Conservation (phyloP, 2,329 filamentous ascomycete genomes). For the Cercospora janseana region DNA sequence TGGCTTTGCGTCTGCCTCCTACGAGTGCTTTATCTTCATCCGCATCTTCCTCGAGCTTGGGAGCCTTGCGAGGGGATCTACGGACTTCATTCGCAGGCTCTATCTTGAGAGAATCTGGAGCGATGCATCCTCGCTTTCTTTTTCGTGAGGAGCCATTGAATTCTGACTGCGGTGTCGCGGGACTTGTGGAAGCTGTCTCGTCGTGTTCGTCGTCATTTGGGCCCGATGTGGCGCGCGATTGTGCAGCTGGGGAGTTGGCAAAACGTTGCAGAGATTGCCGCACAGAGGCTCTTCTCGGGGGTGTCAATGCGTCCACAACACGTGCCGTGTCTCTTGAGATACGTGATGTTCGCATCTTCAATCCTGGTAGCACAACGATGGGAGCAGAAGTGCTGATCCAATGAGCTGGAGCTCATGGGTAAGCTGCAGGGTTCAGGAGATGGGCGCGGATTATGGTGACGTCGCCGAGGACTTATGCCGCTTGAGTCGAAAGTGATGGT, state of each 20-base stretch:
- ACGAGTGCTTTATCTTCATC: constrained; percentile 13
- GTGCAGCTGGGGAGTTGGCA: constrained; percentile 9
- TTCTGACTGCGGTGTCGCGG: constrained; percentile 6
- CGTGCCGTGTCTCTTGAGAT: constrained; percentile 30
- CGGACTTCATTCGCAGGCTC: constrained; percentile 21
- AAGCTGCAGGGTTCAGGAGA: constrained; percentile 12
- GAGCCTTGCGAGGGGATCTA: constrained; percentile 33
- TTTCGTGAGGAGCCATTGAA: constrained; percentile 23
- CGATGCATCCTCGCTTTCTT: constrained; percentile 27
- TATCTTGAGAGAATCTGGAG: constrained; percentile 16
- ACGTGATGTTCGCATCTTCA: constrained; percentile 27
- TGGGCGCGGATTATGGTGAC: not conserved
- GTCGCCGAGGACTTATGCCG: not conserved
- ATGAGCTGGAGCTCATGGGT: constrained; percentile 9
- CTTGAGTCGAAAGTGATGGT: too few relatives aligned
- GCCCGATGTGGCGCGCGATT: not conserved
- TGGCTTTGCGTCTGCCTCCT: constrained; percentile 21
- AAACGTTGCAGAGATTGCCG: constrained; percentile 29
- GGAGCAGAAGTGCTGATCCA: constrained; percentile 3
- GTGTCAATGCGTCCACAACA: constrained; percentile 22
- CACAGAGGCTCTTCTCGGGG: constrained; percentile 15
- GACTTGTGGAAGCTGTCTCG: constrained; percentile 20
- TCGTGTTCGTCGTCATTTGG: constrained; percentile 21
- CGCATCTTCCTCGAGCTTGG: constrained; percentile 19
- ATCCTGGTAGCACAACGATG: not conserved